Percentiles rank a stretch among this genome's conserved stretches.
Evolutionary conservation across 257 asterid genomes (phyloP).

Genomic region (Rehmannia glutinosa): DNA sequence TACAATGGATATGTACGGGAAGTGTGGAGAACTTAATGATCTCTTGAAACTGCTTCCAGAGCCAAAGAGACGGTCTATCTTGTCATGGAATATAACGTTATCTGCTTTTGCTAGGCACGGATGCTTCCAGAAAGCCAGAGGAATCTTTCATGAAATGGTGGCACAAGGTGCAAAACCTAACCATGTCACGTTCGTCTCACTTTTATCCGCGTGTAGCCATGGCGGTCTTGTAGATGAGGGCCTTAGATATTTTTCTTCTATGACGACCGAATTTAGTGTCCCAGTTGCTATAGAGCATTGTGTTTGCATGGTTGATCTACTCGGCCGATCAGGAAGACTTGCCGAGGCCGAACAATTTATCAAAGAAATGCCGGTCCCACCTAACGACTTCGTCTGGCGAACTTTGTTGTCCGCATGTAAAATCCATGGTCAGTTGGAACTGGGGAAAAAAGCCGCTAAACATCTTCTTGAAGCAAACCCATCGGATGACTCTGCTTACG

Average conservation of each 20-base stretch:
- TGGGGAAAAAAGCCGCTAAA: constrained; percentile 59
- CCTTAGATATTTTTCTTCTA: constrained; percentile 53
- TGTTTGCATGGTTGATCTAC: constrained; percentile 81
- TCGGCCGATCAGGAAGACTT: constrained; percentile 77
- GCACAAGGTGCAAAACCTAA: constrained; percentile 51
- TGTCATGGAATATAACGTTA: constrained; percentile 73
- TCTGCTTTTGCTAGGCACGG: constrained; percentile 84
- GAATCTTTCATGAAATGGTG: constrained; percentile 63
- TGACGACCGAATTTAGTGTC: constrained; percentile 58
- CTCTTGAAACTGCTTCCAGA: constrained; percentile 59
- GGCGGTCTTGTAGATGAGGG: constrained; percentile 88
- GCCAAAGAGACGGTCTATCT: constrained; percentile 43
- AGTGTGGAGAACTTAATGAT: constrained; percentile 68
- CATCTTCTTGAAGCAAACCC: constrained; percentile 62
- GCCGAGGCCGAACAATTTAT: constrained; percentile 70
- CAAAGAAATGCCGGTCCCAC: constrained; percentile 64
- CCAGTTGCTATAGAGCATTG: constrained; percentile 72
- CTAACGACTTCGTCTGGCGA: constrained; percentile 77
- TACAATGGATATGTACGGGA: constrained; percentile 86
- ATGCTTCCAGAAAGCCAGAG: constrained; percentile 45
- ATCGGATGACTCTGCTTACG: constrained; percentile 79
- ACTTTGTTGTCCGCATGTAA: constrained; percentile 66
- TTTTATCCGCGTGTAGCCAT: constrained; percentile 87
- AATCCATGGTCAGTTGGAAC: constrained; percentile 58
- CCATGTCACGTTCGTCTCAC: constrained; percentile 86